A percentile compares a stretch with the other conserved stretches of the same genome.
Conservation (phyloP, 106 monocot genomes). For the Allium cepa region DNA sequence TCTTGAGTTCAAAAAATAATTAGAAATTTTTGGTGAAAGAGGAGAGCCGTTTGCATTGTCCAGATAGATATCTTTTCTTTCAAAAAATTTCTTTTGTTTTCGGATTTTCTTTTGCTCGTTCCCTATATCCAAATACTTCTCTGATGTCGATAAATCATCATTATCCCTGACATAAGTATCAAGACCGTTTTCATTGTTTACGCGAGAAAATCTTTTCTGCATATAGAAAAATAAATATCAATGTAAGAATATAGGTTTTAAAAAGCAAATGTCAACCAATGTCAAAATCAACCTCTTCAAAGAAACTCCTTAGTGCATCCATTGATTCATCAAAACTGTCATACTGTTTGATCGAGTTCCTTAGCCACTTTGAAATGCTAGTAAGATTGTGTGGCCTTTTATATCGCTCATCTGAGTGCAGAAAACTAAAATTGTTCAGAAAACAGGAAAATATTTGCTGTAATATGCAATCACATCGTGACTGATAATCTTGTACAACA, state of each 20-base stretch:
- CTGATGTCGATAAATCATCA: constrained; percentile 12
- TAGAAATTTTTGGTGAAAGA: not conserved
- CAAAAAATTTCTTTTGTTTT: constrained; percentile 23
- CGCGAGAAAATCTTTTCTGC: constrained; percentile 24
- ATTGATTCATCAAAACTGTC: constrained; percentile 64
- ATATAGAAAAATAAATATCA: constrained; percentile 6
- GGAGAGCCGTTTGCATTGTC: not conserved
- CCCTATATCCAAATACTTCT: constrained; percentile 11
- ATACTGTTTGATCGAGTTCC: constrained; percentile 64
- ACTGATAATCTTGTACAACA: too few species aligned
- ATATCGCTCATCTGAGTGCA: constrained; percentile 72
- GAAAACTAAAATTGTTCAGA: too few species aligned
- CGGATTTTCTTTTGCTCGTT: constrained; percentile 10
- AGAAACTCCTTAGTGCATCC: constrained; percentile 53
- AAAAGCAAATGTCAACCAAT: constrained; percentile 1
- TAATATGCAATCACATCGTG: too few species aligned
- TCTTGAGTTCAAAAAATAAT: not conserved
- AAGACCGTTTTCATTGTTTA: constrained; percentile 5
- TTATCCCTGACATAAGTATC: constrained; percentile 12
- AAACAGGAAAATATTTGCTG: too few species aligned
- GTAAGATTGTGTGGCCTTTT: constrained; percentile 65
- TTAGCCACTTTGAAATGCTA: constrained; percentile 90
- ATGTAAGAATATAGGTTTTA: not conserved
- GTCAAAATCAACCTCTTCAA: constrained; percentile 41
- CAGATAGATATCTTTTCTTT: constrained; percentile 10